Base-by-base conservation (phyloP, 2,329 filamentous ascomycete genomes). In the Colletotrichum melonis region DNA sequence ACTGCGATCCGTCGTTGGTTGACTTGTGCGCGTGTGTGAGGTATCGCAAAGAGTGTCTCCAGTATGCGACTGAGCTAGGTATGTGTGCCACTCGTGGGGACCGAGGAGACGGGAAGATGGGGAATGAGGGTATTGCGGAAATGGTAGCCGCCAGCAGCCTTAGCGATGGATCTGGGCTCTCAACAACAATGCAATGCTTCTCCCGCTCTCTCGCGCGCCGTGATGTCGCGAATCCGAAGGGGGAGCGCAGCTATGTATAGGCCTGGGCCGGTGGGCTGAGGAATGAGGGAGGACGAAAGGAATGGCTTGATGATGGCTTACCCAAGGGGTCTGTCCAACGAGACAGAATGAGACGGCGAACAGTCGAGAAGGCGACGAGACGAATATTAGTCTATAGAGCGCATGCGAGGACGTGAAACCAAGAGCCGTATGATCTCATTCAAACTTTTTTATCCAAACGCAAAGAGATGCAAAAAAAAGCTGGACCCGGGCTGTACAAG, bases 301-400 rank as follows among this genome's bases (percentile, higher is more conserved):
- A 63, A 66, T 73, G 62, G 26, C 24, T 58, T 46, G 9, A 55
- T 26, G 9, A 55, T 56, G 67, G 57, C 71, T 70, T 73, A 73
- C 71, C 71, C 16, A 54, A 73, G 56, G 66, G 26, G 57, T 52
- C 22, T 58, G 38, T 59, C 38, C 60, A 60, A 60, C 63, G 46
- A 64, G 60, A 42, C 46, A 30, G 32, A 49, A 62, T 19, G 60
- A 65, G 56, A 70, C 59, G 54, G 38, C 62, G n/a, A 35, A 58
- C 30, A 46, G 9, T 22, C 63, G 67, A 24, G 12, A 49, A 42
- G 35, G 62, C 28, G 56, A 63, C 11, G 54, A 26, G 67, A 65
- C 35, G 52, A 49, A 52, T 74, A 74, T 72, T 74, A 74, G 68
- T 74, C 68, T 74, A 72, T 63, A 72, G 60, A 72, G 42, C 62